Base-by-base conservation (phyloP, 495 filamentous ascomycete species). In the Tuber indicum region DNA sequence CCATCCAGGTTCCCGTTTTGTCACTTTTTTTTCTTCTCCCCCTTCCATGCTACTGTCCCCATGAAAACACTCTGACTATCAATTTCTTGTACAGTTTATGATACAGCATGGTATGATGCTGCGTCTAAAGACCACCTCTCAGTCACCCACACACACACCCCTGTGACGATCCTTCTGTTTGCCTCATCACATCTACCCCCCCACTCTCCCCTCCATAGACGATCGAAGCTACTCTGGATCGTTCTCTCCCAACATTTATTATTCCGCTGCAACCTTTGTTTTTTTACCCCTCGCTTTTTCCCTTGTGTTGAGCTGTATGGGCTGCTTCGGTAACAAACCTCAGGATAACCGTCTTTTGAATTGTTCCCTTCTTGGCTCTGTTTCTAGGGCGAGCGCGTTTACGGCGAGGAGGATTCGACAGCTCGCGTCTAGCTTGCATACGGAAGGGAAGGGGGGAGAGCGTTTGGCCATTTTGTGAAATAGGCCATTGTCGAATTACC, bases 391-490 rank as follows among this genome's bases (percentile, higher is more conserved):
- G 47, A 78, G 76, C 71, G 81, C 81, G 44, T 83, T 82, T 43
- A 82, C 81, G n/a, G 81, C 81, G 39, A 80, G 58, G 70, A 79
- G 81, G 76, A 82, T 82, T 43, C 49, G 80, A 47, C 82, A 81
- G 66, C 79, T 84, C 39, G 72, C 81, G 17, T 83, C 79, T 39
- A 83, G 82, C 70, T 74, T 83, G 49, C 79, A 83, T 44, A 81
- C 79, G 36, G 81, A 83, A 70, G 82, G 79, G 62, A 83, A 81
- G 70, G 81, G 82, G 71, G 81, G 82, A 19, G 82, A 83, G 73
- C 77, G 79, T 76, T 75, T 81, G 78, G 82, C 79, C 70, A 76
- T 75, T 42, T 79, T 75, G 44, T 83, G 81, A 82, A 74, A 81
- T 41, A 26, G 45, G 70, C 14, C 58, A 17, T 66, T 36, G 26